These are phyloP conservation scores for Acacia crassicarpa DNA, from an alignment of 306 rosid genomes.

Conservation along the genomic window DNA sequence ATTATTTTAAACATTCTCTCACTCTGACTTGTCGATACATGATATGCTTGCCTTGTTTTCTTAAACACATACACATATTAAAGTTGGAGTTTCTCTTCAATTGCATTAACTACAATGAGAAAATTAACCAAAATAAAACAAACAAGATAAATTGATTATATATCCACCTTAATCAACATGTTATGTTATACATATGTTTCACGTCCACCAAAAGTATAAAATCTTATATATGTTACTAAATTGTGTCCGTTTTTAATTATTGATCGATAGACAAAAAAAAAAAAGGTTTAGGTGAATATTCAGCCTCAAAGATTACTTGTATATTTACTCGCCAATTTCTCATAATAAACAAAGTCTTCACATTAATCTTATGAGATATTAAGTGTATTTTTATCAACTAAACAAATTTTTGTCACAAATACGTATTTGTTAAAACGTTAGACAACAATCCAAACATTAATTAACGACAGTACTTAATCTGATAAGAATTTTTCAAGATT, in stretches of 20 bases:
- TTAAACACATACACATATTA: neutral
- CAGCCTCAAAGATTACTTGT: neutral
- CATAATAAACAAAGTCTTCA: no score
- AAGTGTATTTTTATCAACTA: neutral
- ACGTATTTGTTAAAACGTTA: neutral
- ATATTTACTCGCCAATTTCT: no score
- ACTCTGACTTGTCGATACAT: neutral
- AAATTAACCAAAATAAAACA: neutral
- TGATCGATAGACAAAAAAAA: neutral
- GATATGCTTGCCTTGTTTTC: constrained; percentile 17
- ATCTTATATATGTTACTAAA: neutral
- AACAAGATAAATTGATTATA: neutral
- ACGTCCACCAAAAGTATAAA: neutral
- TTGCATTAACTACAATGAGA: neutral
- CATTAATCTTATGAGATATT: neutral
- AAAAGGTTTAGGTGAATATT: neutral
- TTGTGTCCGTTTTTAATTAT: neutral
- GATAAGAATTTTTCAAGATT: neutral
- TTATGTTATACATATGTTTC: neutral
- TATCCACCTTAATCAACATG: neutral
- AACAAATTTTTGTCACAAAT: no score
- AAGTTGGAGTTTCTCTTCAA: constrained; percentile 9
- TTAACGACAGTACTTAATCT: neutral
- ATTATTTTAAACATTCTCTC: constrained; percentile 3
- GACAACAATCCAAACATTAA: neutral